phyloP scores from a whole-genome alignment of 192 early-diverging fungal genomes.

The Backusella tarrabulga region DNA sequence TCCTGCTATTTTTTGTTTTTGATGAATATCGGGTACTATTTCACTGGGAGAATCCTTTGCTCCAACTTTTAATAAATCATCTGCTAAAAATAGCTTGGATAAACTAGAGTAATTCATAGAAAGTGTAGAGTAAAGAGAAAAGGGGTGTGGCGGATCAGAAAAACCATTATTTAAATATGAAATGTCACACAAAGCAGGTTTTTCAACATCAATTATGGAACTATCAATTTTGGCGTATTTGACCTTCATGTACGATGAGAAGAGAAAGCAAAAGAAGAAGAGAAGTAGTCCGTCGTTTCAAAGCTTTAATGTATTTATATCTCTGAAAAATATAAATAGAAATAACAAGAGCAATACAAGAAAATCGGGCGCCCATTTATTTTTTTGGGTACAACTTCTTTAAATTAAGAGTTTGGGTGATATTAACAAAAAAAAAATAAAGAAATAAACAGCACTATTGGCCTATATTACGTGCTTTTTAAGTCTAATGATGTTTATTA shows the following conservation, averaged over 20 bases:
- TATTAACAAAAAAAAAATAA: neutral
- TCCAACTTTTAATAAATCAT: neutral
- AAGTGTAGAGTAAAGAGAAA: neutral
- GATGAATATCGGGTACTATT: neutral
- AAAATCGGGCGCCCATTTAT: neutral
- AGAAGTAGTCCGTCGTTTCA: neutral
- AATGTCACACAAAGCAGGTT: conserved; percentile 3
- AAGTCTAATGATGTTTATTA: neutral
- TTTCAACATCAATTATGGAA: conserved; percentile 1
- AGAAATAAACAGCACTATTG: neutral
- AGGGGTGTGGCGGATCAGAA: neutral
- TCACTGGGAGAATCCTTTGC: neutral
- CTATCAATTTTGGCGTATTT: conserved; percentile 3
- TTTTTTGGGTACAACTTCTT: neutral
- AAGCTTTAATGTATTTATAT: neutral
- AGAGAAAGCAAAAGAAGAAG: neutral
- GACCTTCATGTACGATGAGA: neutral
- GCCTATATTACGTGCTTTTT: neutral
- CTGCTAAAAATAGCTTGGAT: conserved; percentile 1
- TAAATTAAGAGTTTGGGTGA: neutral
- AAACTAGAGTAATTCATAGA: neutral
- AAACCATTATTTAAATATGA: conserved; percentile 2
- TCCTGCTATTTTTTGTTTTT: conserved; percentile 17
- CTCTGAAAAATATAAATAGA: neutral
- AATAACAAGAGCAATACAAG: neutral